These are phyloP conservation scores for Malus sieversii DNA, from an alignment of 306 rosid genomes.

Conservation along the genomic window DNA sequence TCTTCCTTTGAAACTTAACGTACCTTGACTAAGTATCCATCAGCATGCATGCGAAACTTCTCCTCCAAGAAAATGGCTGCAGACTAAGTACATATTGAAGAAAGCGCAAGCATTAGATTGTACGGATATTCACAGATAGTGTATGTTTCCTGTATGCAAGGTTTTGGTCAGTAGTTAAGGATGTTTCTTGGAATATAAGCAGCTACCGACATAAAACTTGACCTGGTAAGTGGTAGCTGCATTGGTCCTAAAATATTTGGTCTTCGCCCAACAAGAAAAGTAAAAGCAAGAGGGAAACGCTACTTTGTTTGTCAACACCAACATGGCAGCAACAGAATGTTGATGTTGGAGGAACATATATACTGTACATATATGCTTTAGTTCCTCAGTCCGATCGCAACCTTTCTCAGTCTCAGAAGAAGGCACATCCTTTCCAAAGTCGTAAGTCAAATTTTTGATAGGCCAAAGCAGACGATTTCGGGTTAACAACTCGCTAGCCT, in stretches of 20 bases:
- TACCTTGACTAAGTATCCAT: not conserved
- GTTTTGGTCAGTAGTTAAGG: not conserved
- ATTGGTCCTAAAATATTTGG: too few relatives aligned
- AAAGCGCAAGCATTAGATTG: not conserved
- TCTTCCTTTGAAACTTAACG: not conserved
- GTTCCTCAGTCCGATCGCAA: not conserved
- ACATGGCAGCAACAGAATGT: not conserved
- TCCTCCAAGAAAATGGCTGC: not conserved
- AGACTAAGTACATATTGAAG: not conserved
- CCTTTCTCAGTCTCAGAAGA: not conserved
- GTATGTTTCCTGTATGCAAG: too few relatives aligned
- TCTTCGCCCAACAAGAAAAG: not conserved
- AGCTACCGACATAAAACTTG: not conserved
- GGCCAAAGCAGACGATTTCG: too few relatives aligned
- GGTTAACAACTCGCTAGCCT: too few relatives aligned
- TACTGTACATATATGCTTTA: not conserved
- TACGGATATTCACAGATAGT: not conserved
- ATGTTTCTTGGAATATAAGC: not conserved
- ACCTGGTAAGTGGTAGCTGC: not conserved
- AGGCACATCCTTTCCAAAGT: not conserved
- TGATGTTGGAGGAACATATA: not conserved
- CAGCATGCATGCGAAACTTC: not conserved
- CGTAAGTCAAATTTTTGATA: too few relatives aligned
- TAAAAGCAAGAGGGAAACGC: not conserved
- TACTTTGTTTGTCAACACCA: not conserved